phyloP scores from a whole-genome alignment of 2,329 filamentous ascomycete genomes.

The Xylariaceae sp. region DNA sequence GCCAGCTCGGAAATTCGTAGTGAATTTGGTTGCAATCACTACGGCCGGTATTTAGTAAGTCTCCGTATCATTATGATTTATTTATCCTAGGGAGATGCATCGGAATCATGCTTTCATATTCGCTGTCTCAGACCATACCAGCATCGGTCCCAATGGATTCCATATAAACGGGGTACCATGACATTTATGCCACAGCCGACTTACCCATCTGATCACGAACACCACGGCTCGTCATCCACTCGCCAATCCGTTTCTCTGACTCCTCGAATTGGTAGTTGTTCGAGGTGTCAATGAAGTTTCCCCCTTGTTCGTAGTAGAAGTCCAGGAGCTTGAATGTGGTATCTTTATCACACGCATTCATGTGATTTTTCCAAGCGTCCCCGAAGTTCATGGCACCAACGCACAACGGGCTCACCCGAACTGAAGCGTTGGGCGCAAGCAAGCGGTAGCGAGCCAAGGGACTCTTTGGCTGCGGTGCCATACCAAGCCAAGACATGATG shows the following conservation, averaged over 20 bases:
- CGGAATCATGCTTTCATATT: too few species aligned
- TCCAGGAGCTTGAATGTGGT: constrained; percentile 64
- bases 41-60: constrained; percentile 7
- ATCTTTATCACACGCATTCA: constrained; percentile 65
- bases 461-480: constrained; percentile 49
- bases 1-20: constrained; percentile 53
- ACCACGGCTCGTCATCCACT: constrained; percentile 66
- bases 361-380: constrained; percentile 50
- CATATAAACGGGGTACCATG: too few species aligned
- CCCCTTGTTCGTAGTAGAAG: constrained; percentile 59
- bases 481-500: constrained; percentile 32
- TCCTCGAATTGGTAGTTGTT: constrained; percentile 66
- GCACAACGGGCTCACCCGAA: constrained; percentile 66
- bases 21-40: constrained; percentile 70
- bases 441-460: constrained; percentile 64
- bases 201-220: constrained; percentile 63
- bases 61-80: too few species aligned
- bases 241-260: constrained; percentile 65
- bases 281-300: constrained; percentile 72
- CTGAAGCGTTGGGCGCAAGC: constrained; percentile 61
- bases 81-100: neutral
- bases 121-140: too few species aligned
- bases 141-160: too few species aligned
- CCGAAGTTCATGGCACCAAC: constrained; percentile 61
- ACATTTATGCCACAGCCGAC: constrained; percentile 13